Conservation (phyloP, 805 yeast genomes). For the Lipomyces lipofer region DNA sequence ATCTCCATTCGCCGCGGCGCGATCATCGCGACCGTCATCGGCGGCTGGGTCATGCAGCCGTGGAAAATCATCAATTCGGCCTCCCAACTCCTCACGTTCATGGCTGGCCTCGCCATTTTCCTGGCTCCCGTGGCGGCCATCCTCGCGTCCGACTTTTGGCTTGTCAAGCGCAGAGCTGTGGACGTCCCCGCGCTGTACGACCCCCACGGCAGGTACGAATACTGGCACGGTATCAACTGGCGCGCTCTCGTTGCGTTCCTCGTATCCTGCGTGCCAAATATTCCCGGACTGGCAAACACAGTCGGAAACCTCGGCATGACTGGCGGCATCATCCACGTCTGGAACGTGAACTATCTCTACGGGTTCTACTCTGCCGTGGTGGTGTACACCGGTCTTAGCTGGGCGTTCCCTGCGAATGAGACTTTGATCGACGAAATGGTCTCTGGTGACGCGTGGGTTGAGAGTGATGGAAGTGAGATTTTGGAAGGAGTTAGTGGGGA, state of each 20-base stretch:
- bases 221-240: constrained; percentile 49
- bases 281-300: constrained; percentile 35
- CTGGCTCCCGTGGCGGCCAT: constrained; percentile 31
- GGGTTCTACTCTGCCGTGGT: constrained; percentile 29
- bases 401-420: constrained; percentile 27
- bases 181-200: constrained; percentile 31
- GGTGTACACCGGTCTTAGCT: constrained; percentile 23
- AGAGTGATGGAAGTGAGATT: not conserved
- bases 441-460: constrained; percentile 15
- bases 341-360: constrained; percentile 34
- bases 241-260: constrained; percentile 44
- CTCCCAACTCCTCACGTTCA: constrained; percentile 27
- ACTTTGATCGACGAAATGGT: constrained; percentile 15
- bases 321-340: constrained; percentile 33
- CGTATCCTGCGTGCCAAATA: constrained; percentile 29
- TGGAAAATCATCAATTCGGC: constrained; percentile 33
- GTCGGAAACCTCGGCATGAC: constrained; percentile 21
- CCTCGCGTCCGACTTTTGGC: constrained; percentile 28
- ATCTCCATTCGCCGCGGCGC: constrained; percentile 59
- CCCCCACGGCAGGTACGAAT: constrained; percentile 46
- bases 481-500: not conserved
- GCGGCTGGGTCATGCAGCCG: constrained; percentile 33
- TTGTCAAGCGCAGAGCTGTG: constrained; percentile 24
- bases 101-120: constrained; percentile 31
- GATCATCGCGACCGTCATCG: constrained; percentile 25